Base-by-base conservation (phyloP, 768 basidiomycete species). In the Leucocoprinus sp. region DNA sequence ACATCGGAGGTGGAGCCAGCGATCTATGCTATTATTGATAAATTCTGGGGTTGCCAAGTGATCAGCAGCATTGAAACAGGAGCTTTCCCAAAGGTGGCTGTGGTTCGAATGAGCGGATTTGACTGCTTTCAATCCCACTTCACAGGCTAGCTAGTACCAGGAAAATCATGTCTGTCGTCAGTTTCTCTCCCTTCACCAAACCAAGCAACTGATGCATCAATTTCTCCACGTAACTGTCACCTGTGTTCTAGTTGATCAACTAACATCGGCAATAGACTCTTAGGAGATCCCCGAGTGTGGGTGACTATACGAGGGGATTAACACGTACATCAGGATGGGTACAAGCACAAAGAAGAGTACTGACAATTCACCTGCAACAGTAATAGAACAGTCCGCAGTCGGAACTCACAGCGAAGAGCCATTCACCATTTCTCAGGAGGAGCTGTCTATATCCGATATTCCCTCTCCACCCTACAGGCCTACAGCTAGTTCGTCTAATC, bases 381-480 rank as follows among this genome's bases (percentile, higher is more conserved):
- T 17, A 29, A 34, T 33, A 9, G 39, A 34, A 12, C 31, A 14
- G 18, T 33, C 19, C 12, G 29, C 38, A n/a, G 8, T 17, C 39
- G 35, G 43, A 37, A 27, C 34, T 15, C 35, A 17, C 18, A 33
- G 23, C 34, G 23, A 42, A 28, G 38, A 39, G 11, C 24, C 45
- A 31, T 43, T 49, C 41, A 45, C 45, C 40, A 44, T 37, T 42
- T 47, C 49, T 24, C 37, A 37, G 17, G 52, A 46, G 37, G 49
- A 50, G 33, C 27, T 42, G 22, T 23, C 19, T 19, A 5, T 11
- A 27, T 14, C 34, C 38, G 22, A 40, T 38, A 18, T 35, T 22
- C 26, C 67, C 12, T 69, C 69, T 7, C 69, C 69, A 14, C 65
- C 66, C 0, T 71, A 71, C 54, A 60, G 58, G 4, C 59, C 57